Evolutionary conservation across 2,329 filamentous ascomycete species (phyloP), one percentile per base, ranked within the genome.

Genomic region (Aspergillus caelatus): DNA sequence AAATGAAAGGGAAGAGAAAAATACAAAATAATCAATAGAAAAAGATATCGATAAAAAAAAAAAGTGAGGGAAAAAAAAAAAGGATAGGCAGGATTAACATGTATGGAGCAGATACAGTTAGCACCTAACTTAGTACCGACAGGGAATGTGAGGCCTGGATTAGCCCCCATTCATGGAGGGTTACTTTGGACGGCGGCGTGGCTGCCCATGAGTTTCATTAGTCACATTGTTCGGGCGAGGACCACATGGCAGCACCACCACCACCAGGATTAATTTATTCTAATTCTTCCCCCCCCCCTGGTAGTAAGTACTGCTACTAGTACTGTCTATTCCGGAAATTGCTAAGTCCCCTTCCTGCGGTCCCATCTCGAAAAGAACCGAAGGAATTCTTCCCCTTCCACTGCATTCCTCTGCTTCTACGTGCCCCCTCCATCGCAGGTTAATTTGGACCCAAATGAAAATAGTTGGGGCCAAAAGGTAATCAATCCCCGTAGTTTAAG

Each of bases 241-340:
- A 59, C 64, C 64, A 64, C 64, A 65, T 66, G 62, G 64, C 62
- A 64, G 43, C 53, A 63, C 43, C 41, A 65, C 55, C 64, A 63
- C 61, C 63, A 59, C 19, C 30, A 52, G 28, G 7, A 26, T n/a
- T 19, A 12, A 19, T 26, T 54, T 21, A 54, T 36, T 54, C 52
- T 36, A 21, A 21, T 36, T 14, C 52, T 8, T 23, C 19, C 50
- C 43, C 23, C 46, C 50, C 26, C 26, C 26, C 26, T 26, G 26
- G 26, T 26, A 26, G 26, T 26, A 26, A 26, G 26, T 26, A 26
- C 26, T 26, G 26, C 26, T 26, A 26, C 30, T 54, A 10, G 19
- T 36, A 21, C 30, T 34, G 3, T n/a, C 30, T 39, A 59, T 59
- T 32, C 57, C 57, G 14, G 16, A 52, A 53, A 39, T 46, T 39